A percentile compares a stretch with the other conserved stretches of the same genome.
Conservation (phyloP, 164 flowering plant genomes). For the Vitis cinerea region DNA sequence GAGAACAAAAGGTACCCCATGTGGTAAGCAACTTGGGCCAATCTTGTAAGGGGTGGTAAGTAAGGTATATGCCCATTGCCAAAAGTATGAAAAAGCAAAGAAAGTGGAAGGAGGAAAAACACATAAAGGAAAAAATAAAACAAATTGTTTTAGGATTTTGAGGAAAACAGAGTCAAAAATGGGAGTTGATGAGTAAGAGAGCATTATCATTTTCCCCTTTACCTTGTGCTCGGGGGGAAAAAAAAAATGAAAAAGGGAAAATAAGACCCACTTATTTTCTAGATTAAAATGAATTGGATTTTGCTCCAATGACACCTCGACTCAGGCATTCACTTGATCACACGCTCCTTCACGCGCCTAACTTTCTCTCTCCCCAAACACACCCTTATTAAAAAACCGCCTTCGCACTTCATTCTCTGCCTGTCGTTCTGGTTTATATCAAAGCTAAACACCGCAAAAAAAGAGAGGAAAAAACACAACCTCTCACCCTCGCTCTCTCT, state of each 20-base stretch:
- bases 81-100: neutral
- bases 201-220: constrained; percentile 22
- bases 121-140: neutral
- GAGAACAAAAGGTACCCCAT: no score
- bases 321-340: neutral
- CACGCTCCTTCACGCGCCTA: neutral
- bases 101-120: neutral
- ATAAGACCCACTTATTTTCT: neutral
- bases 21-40: neutral
- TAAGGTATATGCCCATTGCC: neutral
- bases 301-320: neutral
- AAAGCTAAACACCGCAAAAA: constrained; percentile 1
- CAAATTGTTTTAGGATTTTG: neutral
- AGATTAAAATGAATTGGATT: neutral
- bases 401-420: constrained; percentile 17
- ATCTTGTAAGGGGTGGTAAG: neutral
- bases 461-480: neutral
- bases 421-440: constrained; percentile 22
- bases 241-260: no score
- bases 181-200: constrained; percentile 28
- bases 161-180: neutral
- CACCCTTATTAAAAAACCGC: constrained; percentile 16
- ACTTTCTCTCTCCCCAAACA: neutral
- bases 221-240: neutral
- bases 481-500: constrained; percentile 3